Percentiles rank a stretch among this genome's conserved stretches.
Evolutionary conservation across 2,329 filamentous ascomycete genomes (phyloP).

Genomic region (Beauveria australis): DNA sequence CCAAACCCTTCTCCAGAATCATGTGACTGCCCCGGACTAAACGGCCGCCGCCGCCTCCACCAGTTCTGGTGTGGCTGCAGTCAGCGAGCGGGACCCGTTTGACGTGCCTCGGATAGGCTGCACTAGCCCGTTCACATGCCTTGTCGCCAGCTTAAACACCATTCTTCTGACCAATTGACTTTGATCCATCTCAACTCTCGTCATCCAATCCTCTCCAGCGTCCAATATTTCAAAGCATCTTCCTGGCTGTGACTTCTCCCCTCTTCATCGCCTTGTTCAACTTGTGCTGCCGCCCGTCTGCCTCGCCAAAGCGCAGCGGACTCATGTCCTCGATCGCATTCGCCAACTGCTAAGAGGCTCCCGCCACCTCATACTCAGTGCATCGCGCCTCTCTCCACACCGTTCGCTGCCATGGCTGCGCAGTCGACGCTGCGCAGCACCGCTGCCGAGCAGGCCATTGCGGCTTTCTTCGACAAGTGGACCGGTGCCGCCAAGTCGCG

Average conservation of each 20-base stretch:
- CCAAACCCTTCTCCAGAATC: conserved; percentile 5
- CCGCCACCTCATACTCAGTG: not conserved
- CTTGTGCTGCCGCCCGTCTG: not conserved
- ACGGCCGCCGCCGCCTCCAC: not conserved
- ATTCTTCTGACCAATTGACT: not conserved
- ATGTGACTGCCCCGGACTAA: conserved; percentile 11
- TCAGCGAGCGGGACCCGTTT: conserved; percentile 7
- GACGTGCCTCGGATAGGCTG: conserved; percentile 11
- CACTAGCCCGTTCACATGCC: conserved; percentile 10
- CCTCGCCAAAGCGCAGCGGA: not conserved
- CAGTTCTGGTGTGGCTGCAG: not conserved
- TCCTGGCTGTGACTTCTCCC: not conserved
- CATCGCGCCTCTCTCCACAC: not conserved
- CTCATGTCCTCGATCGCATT: conserved; percentile 8
- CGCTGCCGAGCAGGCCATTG: conserved; percentile 58
- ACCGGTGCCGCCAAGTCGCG: conserved; percentile 41
- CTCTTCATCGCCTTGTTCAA: not conserved
- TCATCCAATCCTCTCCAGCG: not conserved
- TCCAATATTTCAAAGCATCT: not conserved
- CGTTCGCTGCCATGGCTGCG: conserved; percentile 56
- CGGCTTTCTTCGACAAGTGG: conserved; percentile 55
- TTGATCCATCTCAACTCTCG: not conserved
- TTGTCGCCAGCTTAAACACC: not conserved
- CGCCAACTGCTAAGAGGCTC: conserved; percentile 1
- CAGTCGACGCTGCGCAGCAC: conserved; percentile 74